Conservation (phyloP, 495 filamentous ascomycete species). For the Penicillium longicatenatum region DNA sequence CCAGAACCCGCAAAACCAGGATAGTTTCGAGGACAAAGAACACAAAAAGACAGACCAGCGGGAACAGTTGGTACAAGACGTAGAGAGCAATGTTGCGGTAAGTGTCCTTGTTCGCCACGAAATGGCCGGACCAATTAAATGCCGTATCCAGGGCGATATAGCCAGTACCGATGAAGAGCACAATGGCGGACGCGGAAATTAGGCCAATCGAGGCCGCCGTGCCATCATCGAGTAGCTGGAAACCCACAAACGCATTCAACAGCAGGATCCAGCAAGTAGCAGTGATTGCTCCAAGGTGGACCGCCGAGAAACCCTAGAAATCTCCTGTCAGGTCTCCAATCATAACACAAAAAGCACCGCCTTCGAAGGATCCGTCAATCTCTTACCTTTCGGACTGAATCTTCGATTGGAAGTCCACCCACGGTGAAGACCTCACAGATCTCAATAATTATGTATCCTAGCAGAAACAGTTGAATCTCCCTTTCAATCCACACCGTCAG, state of each 20-base stretch:
- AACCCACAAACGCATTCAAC: conserved; percentile 90
- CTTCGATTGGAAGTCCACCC: conserved; percentile 77
- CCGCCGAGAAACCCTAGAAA: conserved; percentile 81
- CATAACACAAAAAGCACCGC: background rate
- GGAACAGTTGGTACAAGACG: conserved; percentile 88
- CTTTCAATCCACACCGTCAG: conserved; percentile 48
- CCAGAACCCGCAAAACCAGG: conserved; percentile 80
- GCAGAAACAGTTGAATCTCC: conserved; percentile 93
- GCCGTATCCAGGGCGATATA: conserved; percentile 96
- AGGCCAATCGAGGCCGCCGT: conserved; percentile 81
- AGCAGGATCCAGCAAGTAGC: conserved; percentile 90
- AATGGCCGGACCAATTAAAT: conserved; percentile 81
- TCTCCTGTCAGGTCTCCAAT: background rate
- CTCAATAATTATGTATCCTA: conserved; percentile 83
- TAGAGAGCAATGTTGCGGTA: conserved; percentile 86
- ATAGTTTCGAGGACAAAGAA: conserved; percentile 83
- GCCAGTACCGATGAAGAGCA: conserved; percentile 85
- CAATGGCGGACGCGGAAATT: conserved; percentile 64
- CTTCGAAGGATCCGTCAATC: background rate
- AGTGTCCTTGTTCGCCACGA: conserved; percentile 56
- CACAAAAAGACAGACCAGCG: conserved; percentile 80
- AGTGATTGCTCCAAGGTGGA: conserved; percentile 86
- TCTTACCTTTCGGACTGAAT: conserved; percentile 58
- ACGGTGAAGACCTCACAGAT: conserved; percentile 97
- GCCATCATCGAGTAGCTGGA: conserved; percentile 91